Base-by-base conservation (phyloP, 768 basidiomycete genomes). In the Russula abietina region DNA sequence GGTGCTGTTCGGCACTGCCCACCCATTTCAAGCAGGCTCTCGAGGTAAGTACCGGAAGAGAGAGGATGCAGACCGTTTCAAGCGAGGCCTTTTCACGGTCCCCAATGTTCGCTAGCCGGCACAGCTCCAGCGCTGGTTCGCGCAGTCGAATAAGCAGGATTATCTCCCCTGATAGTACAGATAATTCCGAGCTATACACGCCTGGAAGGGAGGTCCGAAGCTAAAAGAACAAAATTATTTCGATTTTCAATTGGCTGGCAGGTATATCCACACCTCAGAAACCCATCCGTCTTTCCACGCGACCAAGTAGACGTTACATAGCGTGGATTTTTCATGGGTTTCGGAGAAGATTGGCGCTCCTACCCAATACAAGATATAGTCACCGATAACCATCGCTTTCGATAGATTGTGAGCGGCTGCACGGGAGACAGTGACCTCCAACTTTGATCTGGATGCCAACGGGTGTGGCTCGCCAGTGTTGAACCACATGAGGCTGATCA, bases 321-420 rank as follows among this genome's bases (percentile, higher is more conserved):
- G 39, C 32, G 55, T 51, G 9, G 38, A 1, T 1, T 49, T 39
- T n/a, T 57, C 49, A 1, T 51, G 30, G 4, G 12, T 5, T 12
- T 36, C 11, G 10, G 11, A 39, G 3, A 24, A 24, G 28, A 10
- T 9, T 12, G 55, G 26, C 8, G n/a, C 41, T 4, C 61, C 61
- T 17, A 62, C 61, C 61, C 61, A 62, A 32, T 50, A 62, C 6
- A 62, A 32, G 48, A 62, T 62, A 32, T 62, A 62, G 55, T 62
- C 61, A 17, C 61, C 61, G 39, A 62, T 62, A 16, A 62, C 61
- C 12, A 51, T 28, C 16, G 61, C 56, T 45, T 52, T 55, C 7
- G 61, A 57, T 36, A 62, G 38, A 41, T 51, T 57, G 30, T 57
- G 51, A 11, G 54, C 61, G 7, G 61, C 56, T 22, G 49, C 55